These are phyloP conservation scores for Acephala macrosclerotiorum DNA, from an alignment of 2,329 filamentous ascomycete genomes.

Conservation along the genomic window DNA sequence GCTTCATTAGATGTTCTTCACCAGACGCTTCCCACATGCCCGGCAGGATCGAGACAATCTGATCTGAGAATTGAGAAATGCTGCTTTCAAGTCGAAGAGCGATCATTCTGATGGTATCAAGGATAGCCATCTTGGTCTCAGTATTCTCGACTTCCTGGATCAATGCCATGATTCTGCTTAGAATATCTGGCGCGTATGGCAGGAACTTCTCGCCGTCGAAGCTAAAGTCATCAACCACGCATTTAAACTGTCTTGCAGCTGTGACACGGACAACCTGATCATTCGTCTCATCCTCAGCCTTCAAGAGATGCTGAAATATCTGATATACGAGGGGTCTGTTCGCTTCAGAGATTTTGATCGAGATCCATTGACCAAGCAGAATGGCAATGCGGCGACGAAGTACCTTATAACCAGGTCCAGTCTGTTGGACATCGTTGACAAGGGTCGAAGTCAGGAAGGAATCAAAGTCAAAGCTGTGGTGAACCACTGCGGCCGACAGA, in stretches of 20 bases:
- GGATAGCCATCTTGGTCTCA: constrained; percentile 88
- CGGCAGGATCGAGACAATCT: constrained; percentile 82
- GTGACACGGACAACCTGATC: constrained; percentile 93
- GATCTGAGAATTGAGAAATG: constrained; percentile 73
- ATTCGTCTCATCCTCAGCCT: constrained; percentile 78
- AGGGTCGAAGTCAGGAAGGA: constrained; percentile 77
- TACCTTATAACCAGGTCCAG: constrained; percentile 73
- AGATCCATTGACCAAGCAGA: constrained; percentile 87
- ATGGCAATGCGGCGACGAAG: constrained; percentile 89
- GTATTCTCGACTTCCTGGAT: constrained; percentile 81
- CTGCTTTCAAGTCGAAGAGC: constrained; percentile 83
- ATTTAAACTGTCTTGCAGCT: constrained; percentile 83
- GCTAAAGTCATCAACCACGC: constrained; percentile 83
- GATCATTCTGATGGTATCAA: constrained; percentile 84
- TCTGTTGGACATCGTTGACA: constrained; percentile 76
- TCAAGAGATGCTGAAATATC: constrained; percentile 87
- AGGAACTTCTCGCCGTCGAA: constrained; percentile 78
- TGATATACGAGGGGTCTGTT: constrained; percentile 82
- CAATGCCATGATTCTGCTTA: constrained; percentile 78
- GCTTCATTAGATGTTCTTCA: constrained; percentile 87
- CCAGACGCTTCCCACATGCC: constrained; percentile 85
- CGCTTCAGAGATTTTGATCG: constrained; percentile 73
- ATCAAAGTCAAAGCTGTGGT: constrained; percentile 83
- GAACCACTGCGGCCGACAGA: constrained; percentile 79
- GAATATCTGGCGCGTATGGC: constrained; percentile 77